Conservation (phyloP, 163 green algal species). For the Coccomyxa subellipsoidea region DNA sequence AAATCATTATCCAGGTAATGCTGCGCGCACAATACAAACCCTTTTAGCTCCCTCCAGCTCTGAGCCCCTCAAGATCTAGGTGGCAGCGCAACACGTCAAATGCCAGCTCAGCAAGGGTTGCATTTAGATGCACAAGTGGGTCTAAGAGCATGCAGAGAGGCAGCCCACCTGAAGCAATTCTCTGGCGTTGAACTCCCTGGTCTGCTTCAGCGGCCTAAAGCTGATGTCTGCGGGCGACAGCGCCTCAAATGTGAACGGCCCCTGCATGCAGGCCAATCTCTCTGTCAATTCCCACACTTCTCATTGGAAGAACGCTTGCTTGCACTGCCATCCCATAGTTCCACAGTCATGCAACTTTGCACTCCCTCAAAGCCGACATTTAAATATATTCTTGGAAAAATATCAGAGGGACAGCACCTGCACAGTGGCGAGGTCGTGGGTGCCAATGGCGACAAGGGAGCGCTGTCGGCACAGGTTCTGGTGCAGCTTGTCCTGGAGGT, state of each 20-base stretch:
- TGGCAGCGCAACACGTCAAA: no score
- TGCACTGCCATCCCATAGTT: no score
- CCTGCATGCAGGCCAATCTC: slow-evolving; percentile 31
- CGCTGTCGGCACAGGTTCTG: slow-evolving; percentile 96
- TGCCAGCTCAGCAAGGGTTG: no score
- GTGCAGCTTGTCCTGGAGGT: slow-evolving; percentile 98
- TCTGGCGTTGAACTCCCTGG: slow-evolving; percentile 70
- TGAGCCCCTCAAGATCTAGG: no score
- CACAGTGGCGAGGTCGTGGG: slow-evolving; percentile 89
- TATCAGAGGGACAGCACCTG: slow-evolving; percentile 26
- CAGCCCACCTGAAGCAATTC: slow-evolving; percentile 81
- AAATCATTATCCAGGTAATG: slow-evolving; percentile 93
- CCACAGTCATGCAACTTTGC: no score
- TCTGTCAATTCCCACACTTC: no score
- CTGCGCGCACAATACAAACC: slow-evolving; percentile 41
- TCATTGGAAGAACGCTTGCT: no score
- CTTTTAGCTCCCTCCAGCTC: no score
- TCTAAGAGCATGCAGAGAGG: background rate
- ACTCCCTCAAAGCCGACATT: no score
- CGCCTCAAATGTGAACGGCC: slow-evolving; percentile 98
- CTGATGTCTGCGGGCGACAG: slow-evolving; percentile 87
- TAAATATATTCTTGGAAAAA: no score
- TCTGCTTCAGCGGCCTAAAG: slow-evolving; percentile 97
- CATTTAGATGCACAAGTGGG: no score
- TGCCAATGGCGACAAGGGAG: slow-evolving; percentile 94